A percentile compares a stretch with the other conserved stretches of the same genome.
Evolutionary conservation across 2,329 filamentous ascomycete species (phyloP).

Genomic region (Colletotrichum lentis): DNA sequence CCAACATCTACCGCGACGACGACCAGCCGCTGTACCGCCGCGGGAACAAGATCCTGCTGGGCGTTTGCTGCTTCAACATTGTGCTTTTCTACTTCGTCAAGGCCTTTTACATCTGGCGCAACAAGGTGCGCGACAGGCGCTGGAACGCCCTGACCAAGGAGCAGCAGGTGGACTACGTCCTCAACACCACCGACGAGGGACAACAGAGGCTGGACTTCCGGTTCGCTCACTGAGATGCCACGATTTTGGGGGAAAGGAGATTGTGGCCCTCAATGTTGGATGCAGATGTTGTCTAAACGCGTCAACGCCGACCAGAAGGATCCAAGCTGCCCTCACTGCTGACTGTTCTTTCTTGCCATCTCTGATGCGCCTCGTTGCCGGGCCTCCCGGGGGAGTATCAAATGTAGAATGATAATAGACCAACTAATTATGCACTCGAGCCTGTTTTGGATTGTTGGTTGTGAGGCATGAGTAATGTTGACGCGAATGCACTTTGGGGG

Average conservation of each 20-base stretch:
- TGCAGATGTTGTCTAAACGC: not conserved
- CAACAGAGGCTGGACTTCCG: slow-evolving; percentile 64
- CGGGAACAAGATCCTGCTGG: slow-evolving; percentile 60
- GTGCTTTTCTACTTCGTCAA: slow-evolving; percentile 55
- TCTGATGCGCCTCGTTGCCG: not conserved
- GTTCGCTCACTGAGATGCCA: slow-evolving; percentile 54
- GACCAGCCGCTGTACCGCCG: slow-evolving; percentile 62
- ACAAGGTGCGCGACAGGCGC: slow-evolving; percentile 52
- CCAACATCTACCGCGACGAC: slow-evolving; percentile 63
- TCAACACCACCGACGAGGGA: slow-evolving; percentile 61
- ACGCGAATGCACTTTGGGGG: too few species aligned
- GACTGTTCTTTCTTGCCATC: not conserved
- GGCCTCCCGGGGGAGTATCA: not conserved
- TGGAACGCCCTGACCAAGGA: slow-evolving; percentile 56
- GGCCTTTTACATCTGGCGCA: slow-evolving; percentile 58
- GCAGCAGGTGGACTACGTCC: slow-evolving; percentile 58
- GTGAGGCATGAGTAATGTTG: too few species aligned
- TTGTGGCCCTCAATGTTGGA: not conserved
- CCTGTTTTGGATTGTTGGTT: too few species aligned
- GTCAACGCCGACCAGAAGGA: not conserved
- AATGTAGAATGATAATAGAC: not conserved
- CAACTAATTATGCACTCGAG: not conserved
- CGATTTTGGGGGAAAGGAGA: rapidly evolving
- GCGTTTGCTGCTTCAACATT: slow-evolving; percentile 58
- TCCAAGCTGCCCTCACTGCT: not conserved